A percentile compares a stretch with the other conserved stretches of the same genome.
Conservation (phyloP, 176 grass and related monocot species). For the Bromus sterilis region DNA sequence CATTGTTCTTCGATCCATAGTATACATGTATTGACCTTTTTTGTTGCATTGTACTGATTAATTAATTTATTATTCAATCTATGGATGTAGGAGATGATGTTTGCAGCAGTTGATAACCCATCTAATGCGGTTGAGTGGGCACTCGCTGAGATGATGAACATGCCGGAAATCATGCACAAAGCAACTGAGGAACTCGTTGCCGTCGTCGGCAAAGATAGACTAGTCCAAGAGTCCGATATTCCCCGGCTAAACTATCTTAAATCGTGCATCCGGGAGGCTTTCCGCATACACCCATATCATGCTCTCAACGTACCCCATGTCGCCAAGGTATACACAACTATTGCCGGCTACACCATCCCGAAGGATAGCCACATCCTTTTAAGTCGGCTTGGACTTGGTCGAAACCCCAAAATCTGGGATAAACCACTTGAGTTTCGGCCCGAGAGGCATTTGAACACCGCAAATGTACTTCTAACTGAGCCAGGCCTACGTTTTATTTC, state of each 20-base stretch:
- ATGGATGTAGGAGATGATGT: neutral
- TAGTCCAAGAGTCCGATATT: too few species aligned
- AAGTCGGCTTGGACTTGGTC: neutral
- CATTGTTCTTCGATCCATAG: neutral
- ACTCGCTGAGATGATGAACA: too few species aligned
- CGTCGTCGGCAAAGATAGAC: too few species aligned
- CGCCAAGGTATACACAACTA: neutral
- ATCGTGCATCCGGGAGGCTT: neutral
- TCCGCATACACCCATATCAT: neutral
- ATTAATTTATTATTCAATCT: neutral
- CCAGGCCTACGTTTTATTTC: slow-evolving; percentile 30
- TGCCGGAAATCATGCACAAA: too few species aligned
- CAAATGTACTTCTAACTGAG: slow-evolving; percentile 12
- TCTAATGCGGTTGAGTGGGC: neutral
- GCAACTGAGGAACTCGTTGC: too few species aligned
- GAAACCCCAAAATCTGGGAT: neutral
- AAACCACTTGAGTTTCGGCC: neutral
- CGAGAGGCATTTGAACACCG: neutral
- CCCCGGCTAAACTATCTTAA: neutral
- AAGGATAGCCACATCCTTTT: neutral
- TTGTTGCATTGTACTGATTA: neutral
- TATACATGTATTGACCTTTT: neutral
- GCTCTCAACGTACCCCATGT: neutral
- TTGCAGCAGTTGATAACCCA: neutral
- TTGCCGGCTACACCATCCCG: neutral